Conservation (phyloP, 768 basidiomycete genomes). For the Kwoniella bestiolae region DNA sequence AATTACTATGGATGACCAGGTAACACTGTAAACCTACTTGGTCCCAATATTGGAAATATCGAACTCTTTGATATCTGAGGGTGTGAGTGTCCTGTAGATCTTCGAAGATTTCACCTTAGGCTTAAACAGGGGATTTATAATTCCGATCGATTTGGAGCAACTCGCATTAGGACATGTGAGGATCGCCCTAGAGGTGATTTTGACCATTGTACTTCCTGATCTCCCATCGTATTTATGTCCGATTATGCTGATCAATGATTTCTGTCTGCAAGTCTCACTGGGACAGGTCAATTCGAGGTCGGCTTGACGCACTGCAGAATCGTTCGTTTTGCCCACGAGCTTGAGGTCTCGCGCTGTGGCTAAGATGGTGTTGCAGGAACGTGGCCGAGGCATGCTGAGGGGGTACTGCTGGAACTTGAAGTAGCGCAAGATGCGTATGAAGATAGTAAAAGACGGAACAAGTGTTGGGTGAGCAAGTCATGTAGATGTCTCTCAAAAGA, state of each 20-base stretch:
- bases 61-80: not conserved
- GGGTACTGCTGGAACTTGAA: too few species aligned
- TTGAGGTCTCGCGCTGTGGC: not conserved
- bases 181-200: not conserved
- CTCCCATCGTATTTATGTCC: not conserved
- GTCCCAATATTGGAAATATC: not conserved
- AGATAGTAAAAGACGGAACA: too few species aligned
- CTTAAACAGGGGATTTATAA: not conserved
- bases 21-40: too few species aligned
- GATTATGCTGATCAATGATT: not conserved
- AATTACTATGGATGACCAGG: too few species aligned
- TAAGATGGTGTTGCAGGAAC: too few species aligned
- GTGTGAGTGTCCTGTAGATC: not conserved
- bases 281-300: not conserved
- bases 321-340: too few species aligned
- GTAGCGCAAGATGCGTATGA: too few species aligned
- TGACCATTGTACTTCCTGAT: not conserved
- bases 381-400: too few species aligned
- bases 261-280: not conserved
- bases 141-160: not conserved
- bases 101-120: not conserved
- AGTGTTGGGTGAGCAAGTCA: too few species aligned
- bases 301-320: not conserved
- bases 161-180: not conserved
- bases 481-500: too few species aligned